phyloP scores from a whole-genome alignment of 257 asterid species.

The Solanum gracilifrons region DNA sequence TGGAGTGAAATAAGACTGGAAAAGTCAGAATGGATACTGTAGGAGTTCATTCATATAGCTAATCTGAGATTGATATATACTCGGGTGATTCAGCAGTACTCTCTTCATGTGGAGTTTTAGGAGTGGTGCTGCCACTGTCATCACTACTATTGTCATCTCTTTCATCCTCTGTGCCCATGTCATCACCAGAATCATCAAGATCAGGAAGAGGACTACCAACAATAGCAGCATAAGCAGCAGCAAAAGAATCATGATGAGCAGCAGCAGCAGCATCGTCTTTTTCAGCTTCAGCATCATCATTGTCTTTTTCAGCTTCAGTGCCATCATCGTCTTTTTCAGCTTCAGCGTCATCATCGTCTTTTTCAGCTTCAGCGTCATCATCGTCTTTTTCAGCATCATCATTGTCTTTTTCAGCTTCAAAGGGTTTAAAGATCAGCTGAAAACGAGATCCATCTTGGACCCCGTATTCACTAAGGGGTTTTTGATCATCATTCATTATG shows the following conservation, averaged over 20 bases:
- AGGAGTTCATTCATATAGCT: not conserved
- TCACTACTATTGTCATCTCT: not conserved
- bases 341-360: too few relatives aligned
- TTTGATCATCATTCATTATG: conserved; percentile 22
- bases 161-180: not conserved
- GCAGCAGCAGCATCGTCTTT: not conserved
- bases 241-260: not conserved
- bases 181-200: not conserved
- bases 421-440: conserved; percentile 26
- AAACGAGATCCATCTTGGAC: conserved; percentile 49
- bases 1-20: not conserved
- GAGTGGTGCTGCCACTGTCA: not conserved
- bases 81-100: not conserved
- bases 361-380: too few relatives aligned
- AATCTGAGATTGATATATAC: not conserved
- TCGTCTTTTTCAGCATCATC: too few relatives aligned
- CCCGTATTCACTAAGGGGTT: conserved; percentile 31
- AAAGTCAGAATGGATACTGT: not conserved
- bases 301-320: too few relatives aligned
- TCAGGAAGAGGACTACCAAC: not conserved
- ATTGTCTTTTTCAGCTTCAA: not conserved
- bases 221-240: not conserved
- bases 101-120: not conserved
- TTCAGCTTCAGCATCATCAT: too few relatives aligned
- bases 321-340: not conserved